Evolutionary conservation across 257 asterid genomes (phyloP).

Genomic region (Coffea eugenioides): DNA sequence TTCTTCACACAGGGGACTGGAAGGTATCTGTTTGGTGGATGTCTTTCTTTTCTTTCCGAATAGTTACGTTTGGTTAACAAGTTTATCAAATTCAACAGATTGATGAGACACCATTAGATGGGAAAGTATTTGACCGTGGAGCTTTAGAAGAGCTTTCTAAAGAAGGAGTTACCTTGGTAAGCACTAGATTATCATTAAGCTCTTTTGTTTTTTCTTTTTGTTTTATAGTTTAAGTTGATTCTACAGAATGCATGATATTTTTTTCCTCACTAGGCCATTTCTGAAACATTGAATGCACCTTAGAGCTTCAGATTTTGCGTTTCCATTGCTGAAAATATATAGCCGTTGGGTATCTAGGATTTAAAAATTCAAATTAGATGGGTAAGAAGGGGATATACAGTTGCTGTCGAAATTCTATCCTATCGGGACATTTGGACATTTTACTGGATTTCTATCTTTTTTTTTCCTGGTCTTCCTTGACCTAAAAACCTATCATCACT

Average conservation of each 20-base stretch:
- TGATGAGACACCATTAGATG: conserved; percentile 96
- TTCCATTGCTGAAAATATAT: too few species aligned
- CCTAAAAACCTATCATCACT: not conserved
- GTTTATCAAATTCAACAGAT: conserved; percentile 53
- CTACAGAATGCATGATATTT: too few species aligned
- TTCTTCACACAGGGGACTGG: conserved; percentile 99
- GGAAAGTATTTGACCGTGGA: conserved; percentile 83
- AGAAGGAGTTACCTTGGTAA: conserved; percentile 98
- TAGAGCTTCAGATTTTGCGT: too few species aligned
- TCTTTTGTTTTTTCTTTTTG: not conserved
- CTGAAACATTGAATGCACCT: too few species aligned
- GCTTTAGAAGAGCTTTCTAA: conserved; percentile 94
- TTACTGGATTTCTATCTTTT: not conserved
- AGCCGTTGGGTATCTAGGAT: too few species aligned
- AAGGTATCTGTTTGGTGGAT: conserved; percentile 54
- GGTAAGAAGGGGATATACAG: too few species aligned
- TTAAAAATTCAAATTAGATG: too few species aligned
- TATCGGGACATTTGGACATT: not conserved
- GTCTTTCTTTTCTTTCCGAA: conserved; percentile 10
- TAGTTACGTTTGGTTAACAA: conserved; percentile 10
- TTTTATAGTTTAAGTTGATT: too few species aligned
- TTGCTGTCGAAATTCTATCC: not conserved
- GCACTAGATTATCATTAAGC: conserved; percentile 22
- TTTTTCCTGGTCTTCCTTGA: not conserved
- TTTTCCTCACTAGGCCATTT: too few species aligned